phyloP scores from a whole-genome alignment of 768 basidiomycete genomes.

The Suillus weaverae region DNA sequence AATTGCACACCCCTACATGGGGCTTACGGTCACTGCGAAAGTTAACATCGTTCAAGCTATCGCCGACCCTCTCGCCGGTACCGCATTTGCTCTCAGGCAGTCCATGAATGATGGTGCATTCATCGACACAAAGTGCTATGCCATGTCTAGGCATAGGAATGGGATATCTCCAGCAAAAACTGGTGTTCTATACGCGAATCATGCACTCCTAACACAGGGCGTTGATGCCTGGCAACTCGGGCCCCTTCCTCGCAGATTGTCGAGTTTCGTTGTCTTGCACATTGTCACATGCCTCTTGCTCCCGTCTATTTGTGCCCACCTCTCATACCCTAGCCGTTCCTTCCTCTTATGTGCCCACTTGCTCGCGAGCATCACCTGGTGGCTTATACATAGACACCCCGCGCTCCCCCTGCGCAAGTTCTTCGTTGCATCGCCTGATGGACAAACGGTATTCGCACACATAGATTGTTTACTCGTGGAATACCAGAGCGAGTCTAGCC shows the following conservation, averaged over 20 bases:
- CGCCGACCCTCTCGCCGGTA: slow-evolving; percentile 17
- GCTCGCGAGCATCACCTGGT: slow-evolving; percentile 50
- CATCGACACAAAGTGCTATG: slow-evolving; percentile 31
- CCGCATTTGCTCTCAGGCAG: slow-evolving; percentile 20
- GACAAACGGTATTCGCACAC: background rate
- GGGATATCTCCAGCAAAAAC: slow-evolving; percentile 20
- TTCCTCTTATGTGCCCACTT: slow-evolving; percentile 61
- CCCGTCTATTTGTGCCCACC: slow-evolving; percentile 45
- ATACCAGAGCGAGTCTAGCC: background rate
- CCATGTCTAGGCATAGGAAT: slow-evolving; percentile 22
- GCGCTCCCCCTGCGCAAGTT: slow-evolving; percentile 50
- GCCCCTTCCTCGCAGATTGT: background rate
- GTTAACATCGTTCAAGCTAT: slow-evolving; percentile 8
- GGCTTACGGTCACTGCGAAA: slow-evolving; percentile 21
- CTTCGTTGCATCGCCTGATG: slow-evolving; percentile 33
- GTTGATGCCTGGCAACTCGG: background rate
- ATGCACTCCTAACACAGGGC: background rate
- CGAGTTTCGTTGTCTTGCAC: slow-evolving; percentile 38
- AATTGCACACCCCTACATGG: slow-evolving; percentile 18
- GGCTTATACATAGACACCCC: slow-evolving; percentile 56
- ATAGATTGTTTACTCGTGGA: background rate
- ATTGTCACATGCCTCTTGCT: slow-evolving; percentile 66
- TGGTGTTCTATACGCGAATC: slow-evolving; percentile 25
- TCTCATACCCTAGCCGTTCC: slow-evolving; percentile 57
- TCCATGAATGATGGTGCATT: slow-evolving; percentile 30